These are phyloP conservation scores for Aspergillus piperis DNA, from an alignment of 2,329 filamentous ascomycete species.

Conservation along the genomic window DNA sequence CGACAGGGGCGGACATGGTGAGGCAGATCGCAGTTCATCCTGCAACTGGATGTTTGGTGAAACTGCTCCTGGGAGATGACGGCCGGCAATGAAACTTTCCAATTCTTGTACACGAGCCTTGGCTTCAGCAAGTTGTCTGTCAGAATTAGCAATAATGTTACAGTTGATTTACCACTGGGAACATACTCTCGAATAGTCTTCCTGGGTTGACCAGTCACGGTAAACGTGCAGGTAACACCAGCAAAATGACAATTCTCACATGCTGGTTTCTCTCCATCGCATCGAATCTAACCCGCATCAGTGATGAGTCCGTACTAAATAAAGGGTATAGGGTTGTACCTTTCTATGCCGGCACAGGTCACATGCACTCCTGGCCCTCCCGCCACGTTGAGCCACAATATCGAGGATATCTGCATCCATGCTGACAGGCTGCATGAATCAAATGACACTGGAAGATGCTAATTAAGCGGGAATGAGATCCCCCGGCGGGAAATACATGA, in stretches of 20 bases:
- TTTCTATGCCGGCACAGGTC: conserved; percentile 28
- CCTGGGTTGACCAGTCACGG: conserved; percentile 12
- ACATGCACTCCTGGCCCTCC: conserved; percentile 21
- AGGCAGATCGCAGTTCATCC: not conserved
- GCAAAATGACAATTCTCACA: conserved; percentile 30
- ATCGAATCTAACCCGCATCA: conserved; percentile 25
- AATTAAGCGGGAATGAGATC: too few species aligned
- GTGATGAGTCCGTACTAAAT: not conserved
- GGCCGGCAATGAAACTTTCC: conserved; percentile 4
- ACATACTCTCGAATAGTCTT: conserved; percentile 27
- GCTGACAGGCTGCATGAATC: not conserved
- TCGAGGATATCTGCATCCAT: not conserved
- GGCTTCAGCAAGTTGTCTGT: conserved; percentile 23
- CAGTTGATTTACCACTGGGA: not conserved
- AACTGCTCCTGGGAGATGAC: not conserved
- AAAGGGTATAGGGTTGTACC: conserved; percentile 13
- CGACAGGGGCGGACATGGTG: not conserved
- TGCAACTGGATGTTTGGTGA: too few species aligned
- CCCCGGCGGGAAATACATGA: not conserved
- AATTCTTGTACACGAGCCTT: conserved; percentile 17
- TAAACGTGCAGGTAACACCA: conserved; percentile 25
- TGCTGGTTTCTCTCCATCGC: conserved; percentile 27
- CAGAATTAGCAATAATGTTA: not conserved
- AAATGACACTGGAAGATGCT: not conserved
- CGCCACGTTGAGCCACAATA: conserved; percentile 1